Evolutionary conservation across 2,329 filamentous ascomycete genomes (phyloP), one percentile per base, ranked within the genome.

Genomic region (Colletotrichum truncatum): DNA sequence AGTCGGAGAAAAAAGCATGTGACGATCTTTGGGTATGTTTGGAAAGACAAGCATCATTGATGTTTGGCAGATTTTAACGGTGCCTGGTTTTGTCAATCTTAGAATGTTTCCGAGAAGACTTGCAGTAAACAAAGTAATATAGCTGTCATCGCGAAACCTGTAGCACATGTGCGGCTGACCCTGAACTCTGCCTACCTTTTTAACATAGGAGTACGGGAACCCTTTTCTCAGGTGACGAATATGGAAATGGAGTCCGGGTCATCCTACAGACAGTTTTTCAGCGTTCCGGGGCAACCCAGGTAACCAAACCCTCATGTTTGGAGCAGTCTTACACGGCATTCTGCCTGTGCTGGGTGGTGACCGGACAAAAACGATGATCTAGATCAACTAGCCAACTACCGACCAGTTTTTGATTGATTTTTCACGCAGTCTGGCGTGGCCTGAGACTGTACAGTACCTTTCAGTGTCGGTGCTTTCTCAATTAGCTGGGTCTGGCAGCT

Each of bases 31-130:
- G n/a, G 21, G 26, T 28, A 11, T n/a, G 32, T 61, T 21, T 56
- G 51, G 25, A 26, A 41, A 61, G 39, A 53, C n/a, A 36, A 56
- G 57, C 63, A 56, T 63, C 49, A 66, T 28, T 51, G 43, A 66
- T 28, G 12, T 41, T n/a, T n/a, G n/a, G n/a, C n/a, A n/a, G n/a
- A n/a, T n/a, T n/a, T n/a, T n/a, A n/a, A n/a, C n/a, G n/a, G n/a
- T n/a, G n/a, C n/a, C n/a, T n/a, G n/a, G n/a, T n/a, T n/a, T n/a
- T n/a, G n/a, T n/a, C n/a, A n/a, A n/a, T n/a, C 14, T 8, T 18
- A 14, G 6, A 49, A 34, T 49, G 28, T 49, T 6, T 49, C 30
- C 16, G 46, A 4, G 14, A 49, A n/a, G n/a, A n/a, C n/a, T n/a
- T n/a, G n/a, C n/a, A n/a, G n/a, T n/a, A n/a, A n/a, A n/a, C n/a